Percentiles rank a stretch among this genome's conserved stretches.
These are phyloP conservation scores for Fusarium sp. DNA, from an alignment of 2,329 filamentous ascomycete species.

Conservation along the genomic window DNA sequence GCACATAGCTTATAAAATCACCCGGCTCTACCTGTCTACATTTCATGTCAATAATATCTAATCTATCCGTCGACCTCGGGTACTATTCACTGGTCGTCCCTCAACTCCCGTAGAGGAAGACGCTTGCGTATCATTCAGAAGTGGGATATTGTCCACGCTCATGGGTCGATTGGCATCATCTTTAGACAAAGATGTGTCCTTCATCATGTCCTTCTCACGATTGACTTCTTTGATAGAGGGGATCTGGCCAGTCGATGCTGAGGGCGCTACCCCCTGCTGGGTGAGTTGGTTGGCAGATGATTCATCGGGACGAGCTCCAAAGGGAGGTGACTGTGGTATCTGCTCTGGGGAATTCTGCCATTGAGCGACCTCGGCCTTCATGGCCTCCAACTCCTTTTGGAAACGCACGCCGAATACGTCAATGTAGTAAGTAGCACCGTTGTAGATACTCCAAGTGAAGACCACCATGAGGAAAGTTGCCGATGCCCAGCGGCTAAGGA, in stretches of 20 bases:
- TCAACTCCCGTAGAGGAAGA: constrained; percentile 58
- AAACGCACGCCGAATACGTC: constrained; percentile 97
- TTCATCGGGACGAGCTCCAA: constrained; percentile 49
- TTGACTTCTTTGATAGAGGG: constrained; percentile 32
- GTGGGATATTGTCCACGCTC: constrained; percentile 67
- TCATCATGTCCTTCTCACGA: constrained; percentile 34
- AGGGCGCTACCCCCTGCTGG: constrained; percentile 30
- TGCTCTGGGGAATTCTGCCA: constrained; percentile 77
- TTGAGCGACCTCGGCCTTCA: constrained; percentile 89
- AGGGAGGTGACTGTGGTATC: constrained; percentile 51
- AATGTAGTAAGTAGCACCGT: constrained; percentile 97
- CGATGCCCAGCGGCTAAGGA: constrained; percentile 86
- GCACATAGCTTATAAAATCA: not conserved
- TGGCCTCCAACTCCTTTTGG: constrained; percentile 91
- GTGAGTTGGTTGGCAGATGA: constrained; percentile 18
- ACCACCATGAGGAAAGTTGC: constrained; percentile 80
- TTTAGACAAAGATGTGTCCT: constrained; percentile 28
- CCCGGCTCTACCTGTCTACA: not conserved
- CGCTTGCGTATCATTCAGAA: constrained; percentile 61
- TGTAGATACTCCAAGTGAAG: constrained; percentile 97
- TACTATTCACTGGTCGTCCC: constrained; percentile 57
- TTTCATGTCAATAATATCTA: constrained; percentile 15
- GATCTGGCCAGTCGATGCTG: constrained; percentile 30
- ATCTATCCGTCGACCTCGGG: constrained; percentile 60
- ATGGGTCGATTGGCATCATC: constrained; percentile 40